Conservation (phyloP, 1,284 basidiomycete species). For the Ceratobasidium sp. region DNA sequence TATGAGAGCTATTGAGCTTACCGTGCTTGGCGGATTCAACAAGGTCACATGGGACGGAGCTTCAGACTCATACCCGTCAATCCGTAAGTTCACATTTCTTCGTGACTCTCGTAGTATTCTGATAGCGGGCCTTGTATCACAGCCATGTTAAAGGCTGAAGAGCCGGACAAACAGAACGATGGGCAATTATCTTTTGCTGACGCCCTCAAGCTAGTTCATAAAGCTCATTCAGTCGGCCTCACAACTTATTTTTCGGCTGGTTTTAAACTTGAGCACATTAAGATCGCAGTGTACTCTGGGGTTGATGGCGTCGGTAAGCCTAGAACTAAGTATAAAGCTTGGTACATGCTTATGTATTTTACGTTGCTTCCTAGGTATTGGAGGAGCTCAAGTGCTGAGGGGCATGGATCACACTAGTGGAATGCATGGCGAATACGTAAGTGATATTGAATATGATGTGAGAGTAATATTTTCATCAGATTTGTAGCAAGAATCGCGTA, state of each 20-base stretch:
- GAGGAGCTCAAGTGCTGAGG: constrained; percentile 17
- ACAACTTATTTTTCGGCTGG: constrained; percentile 16
- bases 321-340: too few species aligned
- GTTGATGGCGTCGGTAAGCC: constrained; percentile 24
- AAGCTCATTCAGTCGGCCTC: constrained; percentile 2
- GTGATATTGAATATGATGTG: neutral
- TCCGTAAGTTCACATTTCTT: constrained; percentile 1
- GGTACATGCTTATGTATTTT: too few species aligned
- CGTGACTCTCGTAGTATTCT: too few species aligned
- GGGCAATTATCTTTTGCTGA: neutral
- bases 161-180: too few species aligned
- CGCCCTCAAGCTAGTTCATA: neutral
- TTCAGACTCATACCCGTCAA: constrained; percentile 25
- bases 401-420: neutral
- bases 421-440: constrained; percentile 35
- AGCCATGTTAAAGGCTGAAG: too few species aligned
- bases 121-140: too few species aligned
- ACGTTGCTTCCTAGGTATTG: constrained; percentile 14
- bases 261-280: constrained; percentile 2
- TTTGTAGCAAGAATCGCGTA: constrained; percentile 6
- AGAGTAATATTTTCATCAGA: neutral
- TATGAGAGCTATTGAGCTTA: constrained; percentile 7
- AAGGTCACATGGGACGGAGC: constrained; percentile 34
- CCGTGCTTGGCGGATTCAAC: constrained; percentile 25
- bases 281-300: constrained; percentile 6